These are phyloP conservation scores for Paraphoma sp. DNA, from an alignment of 2,329 filamentous ascomycete species.

Conservation along the genomic window DNA sequence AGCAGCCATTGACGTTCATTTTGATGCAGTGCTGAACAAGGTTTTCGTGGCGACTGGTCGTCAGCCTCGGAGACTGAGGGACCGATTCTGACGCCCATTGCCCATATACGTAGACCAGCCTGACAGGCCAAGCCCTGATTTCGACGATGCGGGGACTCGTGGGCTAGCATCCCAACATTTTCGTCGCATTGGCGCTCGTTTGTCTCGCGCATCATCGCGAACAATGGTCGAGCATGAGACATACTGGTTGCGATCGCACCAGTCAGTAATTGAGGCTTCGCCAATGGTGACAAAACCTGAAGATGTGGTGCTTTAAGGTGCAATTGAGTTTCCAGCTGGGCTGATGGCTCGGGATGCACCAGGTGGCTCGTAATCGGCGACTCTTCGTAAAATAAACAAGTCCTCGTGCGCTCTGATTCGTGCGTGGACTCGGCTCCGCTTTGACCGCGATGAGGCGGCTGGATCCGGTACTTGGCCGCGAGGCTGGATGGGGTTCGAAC, in stretches of 20 bases:
- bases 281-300: conserved; percentile 13
- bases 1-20: not conserved
- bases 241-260: conserved; percentile 6
- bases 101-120: conserved; percentile 31
- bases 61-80: conserved; percentile 37
- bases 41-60: conserved; percentile 28
- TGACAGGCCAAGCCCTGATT: conserved; percentile 22
- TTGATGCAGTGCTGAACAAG: conserved; percentile 14
- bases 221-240: conserved; percentile 26
- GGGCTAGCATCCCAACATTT: conserved; percentile 29
- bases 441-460: conserved; percentile 34
- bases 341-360: conserved; percentile 23
- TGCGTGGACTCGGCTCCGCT: conserved; percentile 29
- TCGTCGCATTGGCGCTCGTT: conserved; percentile 17
- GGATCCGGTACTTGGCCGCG: conserved; percentile 30
- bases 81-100: conserved; percentile 41
- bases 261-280: conserved; percentile 8
- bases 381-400: conserved; percentile 36
- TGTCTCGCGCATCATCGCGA: conserved; percentile 7
- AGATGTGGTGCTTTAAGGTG: conserved; percentile 15
- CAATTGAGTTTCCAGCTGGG: conserved; percentile 21
- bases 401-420: conserved; percentile 36
- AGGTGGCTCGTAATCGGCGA: conserved; percentile 36
- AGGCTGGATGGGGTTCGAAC: conserved; percentile 34
- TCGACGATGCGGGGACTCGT: conserved; percentile 20